A percentile compares a stretch with the other conserved stretches of the same genome.
These are phyloP conservation scores for Trichoderma orchidacearum DNA, from an alignment of 495 filamentous ascomycete genomes.

Conservation along the genomic window DNA sequence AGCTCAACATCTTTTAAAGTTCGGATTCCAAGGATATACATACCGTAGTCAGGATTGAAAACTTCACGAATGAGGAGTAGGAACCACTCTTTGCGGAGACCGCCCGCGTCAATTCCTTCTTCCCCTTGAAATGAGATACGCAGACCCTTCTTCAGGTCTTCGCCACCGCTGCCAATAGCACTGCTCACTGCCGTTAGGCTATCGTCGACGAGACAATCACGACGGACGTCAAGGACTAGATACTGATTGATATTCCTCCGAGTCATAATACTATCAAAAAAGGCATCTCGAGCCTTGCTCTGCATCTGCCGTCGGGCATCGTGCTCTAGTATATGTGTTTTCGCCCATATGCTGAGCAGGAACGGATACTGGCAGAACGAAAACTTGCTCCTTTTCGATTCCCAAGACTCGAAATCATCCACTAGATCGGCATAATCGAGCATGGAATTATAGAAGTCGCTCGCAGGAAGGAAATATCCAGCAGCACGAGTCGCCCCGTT, in stretches of 20 bases:
- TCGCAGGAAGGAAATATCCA: conserved; percentile 59
- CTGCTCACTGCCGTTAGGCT: conserved; percentile 79
- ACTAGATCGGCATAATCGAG: conserved; percentile 79
- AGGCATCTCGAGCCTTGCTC: conserved; percentile 76
- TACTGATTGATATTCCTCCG: conserved; percentile 66
- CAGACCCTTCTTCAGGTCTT: conserved; percentile 88
- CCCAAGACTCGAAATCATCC: conserved; percentile 83
- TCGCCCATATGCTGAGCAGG: conserved; percentile 84
- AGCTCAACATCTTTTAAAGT: not conserved
- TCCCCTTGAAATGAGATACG: conserved; percentile 80
- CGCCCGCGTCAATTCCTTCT: conserved; percentile 86
- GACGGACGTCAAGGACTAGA: conserved; percentile 62
- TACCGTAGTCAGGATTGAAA: conserved; percentile 85
- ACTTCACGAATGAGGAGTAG: conserved; percentile 80
- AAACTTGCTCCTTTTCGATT: conserved; percentile 59
- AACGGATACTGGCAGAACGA: conserved; percentile 93
- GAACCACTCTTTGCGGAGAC: conserved; percentile 93
- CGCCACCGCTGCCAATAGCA: conserved; percentile 65
- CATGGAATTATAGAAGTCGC: conserved; percentile 76
- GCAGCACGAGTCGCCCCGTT: conserved; percentile 24
- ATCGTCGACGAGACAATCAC: conserved; percentile 86
- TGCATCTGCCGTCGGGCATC: conserved; percentile 90
- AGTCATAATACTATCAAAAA: conserved; percentile 75
- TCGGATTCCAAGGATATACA: conserved; percentile 11
- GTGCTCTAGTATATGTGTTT: conserved; percentile 84